Evolutionary conservation across 75 land plant species (phyloP), one percentile per base, ranked within the genome.

Genomic region (Pseudotsuga menziesii): DNA sequence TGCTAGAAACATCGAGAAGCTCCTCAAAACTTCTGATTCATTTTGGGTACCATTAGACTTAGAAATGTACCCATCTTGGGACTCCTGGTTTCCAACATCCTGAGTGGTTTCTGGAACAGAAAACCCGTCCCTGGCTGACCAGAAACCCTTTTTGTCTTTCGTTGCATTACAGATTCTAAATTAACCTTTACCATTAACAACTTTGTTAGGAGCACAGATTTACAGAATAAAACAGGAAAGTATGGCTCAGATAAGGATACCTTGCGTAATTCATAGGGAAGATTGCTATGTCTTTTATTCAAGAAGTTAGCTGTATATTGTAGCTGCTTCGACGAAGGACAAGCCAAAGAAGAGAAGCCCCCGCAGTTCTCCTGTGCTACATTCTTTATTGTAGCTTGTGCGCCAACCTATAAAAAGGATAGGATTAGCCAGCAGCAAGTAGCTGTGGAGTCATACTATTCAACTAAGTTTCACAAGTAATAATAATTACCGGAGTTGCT

Each of bases 261-360:
- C 75, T 56, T 73, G 75, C 57, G 36, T 48, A 56, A 26, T 26
- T 73, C 75, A 52, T 20, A 73, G 54, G 75, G 25, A 23, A 56
- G 2, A 26, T 73, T 56, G 17, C 36, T 14, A 17, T 73, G 55
- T 73, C 75, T 56, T 73, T 55, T 73, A 73, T 48, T 91, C 26
- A 83, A 91, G 75, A 91, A 80, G 23, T 89, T 91, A 32, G 89
- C 76, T 57, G 84, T 81, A 72, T 87, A 87, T 70, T 87, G 87
- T 7, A 91, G 86, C 78, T 86, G 91, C 59, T 89, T 89, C 76
- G 85, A 87, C 44, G 89, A 87, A 25, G 85, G 89, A 56, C 83
- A 76, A 60, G 85, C 48, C 54, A 85, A 63, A 69, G 89, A 91
- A 58, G 89, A 86, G 15, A 81, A 52, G 14, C 83, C 80, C 13